Evolutionary conservation across 148 eudicot genomes (phyloP).

Genomic region (Suaeda aralocaspica): DNA sequence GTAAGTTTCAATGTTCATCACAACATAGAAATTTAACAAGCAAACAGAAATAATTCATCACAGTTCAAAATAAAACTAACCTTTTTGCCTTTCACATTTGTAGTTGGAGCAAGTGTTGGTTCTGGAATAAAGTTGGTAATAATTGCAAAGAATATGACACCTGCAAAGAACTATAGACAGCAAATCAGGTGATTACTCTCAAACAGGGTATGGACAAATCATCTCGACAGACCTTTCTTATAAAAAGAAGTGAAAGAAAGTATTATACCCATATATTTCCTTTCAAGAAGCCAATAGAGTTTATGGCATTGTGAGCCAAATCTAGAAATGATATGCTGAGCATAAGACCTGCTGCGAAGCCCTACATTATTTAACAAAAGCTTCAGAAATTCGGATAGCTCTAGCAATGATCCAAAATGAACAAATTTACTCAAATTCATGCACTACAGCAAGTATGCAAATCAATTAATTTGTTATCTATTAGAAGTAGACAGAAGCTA

Average conservation of each 20-base stretch:
- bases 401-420: neutral
- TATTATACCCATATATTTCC: constrained; percentile 83
- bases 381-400: constrained; percentile 4
- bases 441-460: neutral
- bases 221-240: neutral
- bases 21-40: neutral
- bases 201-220: neutral
- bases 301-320: constrained; percentile 97
- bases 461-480: constrained; percentile 5
- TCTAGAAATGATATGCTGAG: constrained; percentile 96
- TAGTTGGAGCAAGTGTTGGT: constrained; percentile 65
- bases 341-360: constrained; percentile 99
- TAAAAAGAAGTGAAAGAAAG: constrained; percentile 7
- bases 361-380: constrained; percentile 41
- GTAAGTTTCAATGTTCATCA: constrained; percentile 4
- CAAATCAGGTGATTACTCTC: constrained; percentile 19
- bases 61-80: constrained; percentile 27
- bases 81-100: constrained; percentile 70
- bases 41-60: constrained; percentile 1
- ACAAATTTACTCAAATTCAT: neutral
- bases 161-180: constrained; percentile 83
- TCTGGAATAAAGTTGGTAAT: constrained; percentile 90
- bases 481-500: neutral
- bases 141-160: constrained; percentile 92
- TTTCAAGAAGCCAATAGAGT: constrained; percentile 87